Conservation (phyloP, 257 asterid species). For the Misopates orontium region DNA sequence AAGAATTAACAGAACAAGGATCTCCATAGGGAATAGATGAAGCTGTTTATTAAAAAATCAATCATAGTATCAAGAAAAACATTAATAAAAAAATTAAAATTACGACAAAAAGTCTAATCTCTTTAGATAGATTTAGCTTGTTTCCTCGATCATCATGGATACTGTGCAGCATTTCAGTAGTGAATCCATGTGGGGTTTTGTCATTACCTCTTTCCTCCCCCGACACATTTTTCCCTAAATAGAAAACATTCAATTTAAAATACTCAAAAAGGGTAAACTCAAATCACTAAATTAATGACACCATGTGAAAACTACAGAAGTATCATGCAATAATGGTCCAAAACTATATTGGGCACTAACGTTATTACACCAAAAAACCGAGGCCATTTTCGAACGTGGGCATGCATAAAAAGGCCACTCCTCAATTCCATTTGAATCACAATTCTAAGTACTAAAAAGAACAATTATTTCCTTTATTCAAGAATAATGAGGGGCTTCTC, state of each 20-base stretch:
- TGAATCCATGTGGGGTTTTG: conserved; percentile 40
- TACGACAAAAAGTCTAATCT: too few relatives aligned
- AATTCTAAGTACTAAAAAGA: conserved; percentile 16
- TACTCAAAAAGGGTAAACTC: conserved; percentile 6
- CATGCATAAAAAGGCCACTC: conserved; percentile 64
- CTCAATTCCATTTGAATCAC: conserved; percentile 30
- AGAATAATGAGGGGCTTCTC: conserved; percentile 37
- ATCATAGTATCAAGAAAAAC: too few relatives aligned
- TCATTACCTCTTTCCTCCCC: conserved; percentile 23
- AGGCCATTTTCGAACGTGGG: conserved; percentile 32
- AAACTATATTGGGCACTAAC: conserved; percentile 29
- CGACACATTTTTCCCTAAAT: conserved; percentile 28
- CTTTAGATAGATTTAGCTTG: too few relatives aligned
- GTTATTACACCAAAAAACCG: conserved; percentile 38
- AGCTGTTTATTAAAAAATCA: too few relatives aligned
- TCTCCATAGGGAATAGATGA: too few relatives aligned
- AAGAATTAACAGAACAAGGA: too few relatives aligned
- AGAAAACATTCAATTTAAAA: conserved; percentile 20
- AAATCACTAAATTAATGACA: conserved; percentile 38
- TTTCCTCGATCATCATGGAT: too few relatives aligned
- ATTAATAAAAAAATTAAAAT: too few relatives aligned
- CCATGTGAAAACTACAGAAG: conserved; percentile 45
- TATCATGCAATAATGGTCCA: conserved; percentile 31
- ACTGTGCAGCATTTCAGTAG: not conserved
- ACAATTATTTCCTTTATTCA: not conserved